These are phyloP conservation scores for Stephania cephalantha DNA, from an alignment of 164 flowering plant species.

Conservation along the genomic window DNA sequence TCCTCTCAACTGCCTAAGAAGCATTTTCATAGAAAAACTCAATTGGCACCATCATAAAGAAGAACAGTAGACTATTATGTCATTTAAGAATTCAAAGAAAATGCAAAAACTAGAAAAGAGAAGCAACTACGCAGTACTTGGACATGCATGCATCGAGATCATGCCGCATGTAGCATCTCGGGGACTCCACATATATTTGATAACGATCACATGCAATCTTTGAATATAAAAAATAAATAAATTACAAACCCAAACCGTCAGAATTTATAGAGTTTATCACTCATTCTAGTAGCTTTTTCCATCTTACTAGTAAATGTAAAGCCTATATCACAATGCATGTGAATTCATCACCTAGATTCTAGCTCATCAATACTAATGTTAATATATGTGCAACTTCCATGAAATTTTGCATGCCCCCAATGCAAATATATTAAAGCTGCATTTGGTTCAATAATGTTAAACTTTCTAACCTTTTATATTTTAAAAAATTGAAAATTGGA, in stretches of 20 bases:
- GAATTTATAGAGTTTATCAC: not conserved
- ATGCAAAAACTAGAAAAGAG: not conserved
- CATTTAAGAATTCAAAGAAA: not conserved
- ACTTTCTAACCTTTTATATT: no score
- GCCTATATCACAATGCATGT: not conserved
- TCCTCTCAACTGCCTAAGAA: slow-evolving; percentile 60
- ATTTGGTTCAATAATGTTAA: no score
- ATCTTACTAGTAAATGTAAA: not conserved
- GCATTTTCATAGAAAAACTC: not conserved
- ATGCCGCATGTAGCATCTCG: not conserved
- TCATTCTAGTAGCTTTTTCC: not conserved
- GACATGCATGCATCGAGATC: not conserved
- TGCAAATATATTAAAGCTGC: not conserved
- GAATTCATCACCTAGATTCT: not conserved
- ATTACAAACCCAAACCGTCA: not conserved
- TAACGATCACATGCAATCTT: not conserved
- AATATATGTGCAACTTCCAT: not conserved
- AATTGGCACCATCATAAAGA: not conserved
- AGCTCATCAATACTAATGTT: not conserved
- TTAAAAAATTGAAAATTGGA: no score
- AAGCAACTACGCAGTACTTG: not conserved
- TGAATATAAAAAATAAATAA: not conserved
- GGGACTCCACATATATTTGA: not conserved
- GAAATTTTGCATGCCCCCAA: not conserved
- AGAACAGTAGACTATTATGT: not conserved